A percentile compares a stretch with the other conserved stretches of the same genome.
Evolutionary conservation across 306 rosid species (phyloP).

Genomic region (Adenanthera pavonina): DNA sequence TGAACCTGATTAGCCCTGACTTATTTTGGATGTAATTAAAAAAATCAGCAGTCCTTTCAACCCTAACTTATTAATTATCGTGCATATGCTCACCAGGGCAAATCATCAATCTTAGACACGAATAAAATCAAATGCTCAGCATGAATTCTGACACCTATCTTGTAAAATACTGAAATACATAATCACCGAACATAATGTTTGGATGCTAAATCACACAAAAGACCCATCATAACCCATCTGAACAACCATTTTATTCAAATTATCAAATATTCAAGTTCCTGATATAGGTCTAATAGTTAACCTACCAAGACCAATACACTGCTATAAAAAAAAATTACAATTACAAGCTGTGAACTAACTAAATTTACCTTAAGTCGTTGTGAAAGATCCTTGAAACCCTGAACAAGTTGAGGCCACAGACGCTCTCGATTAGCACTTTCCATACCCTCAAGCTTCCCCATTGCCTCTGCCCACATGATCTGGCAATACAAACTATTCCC

Average conservation of each 20-base stretch:
- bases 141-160: background rate
- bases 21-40: background rate
- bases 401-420: constrained; percentile 92
- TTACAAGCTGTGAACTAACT: constrained; percentile 23
- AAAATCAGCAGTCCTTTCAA: background rate
- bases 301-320: background rate
- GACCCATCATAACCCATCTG: constrained; percentile 2
- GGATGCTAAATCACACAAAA: background rate
- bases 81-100: background rate
- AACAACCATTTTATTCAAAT: constrained; percentile 25
- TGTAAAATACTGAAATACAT: background rate
- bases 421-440: constrained; percentile 91
- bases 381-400: constrained; percentile 94
- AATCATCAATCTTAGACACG: constrained; percentile 7
- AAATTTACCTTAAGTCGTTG: constrained; percentile 79
- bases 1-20: background rate
- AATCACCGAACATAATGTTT: background rate
- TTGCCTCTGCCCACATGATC: constrained; percentile 99
- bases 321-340: background rate
- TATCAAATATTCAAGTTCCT: background rate
- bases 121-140: constrained; percentile 6
- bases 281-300: background rate
- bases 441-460: constrained; percentile 97
- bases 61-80: background rate
- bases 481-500: constrained; percentile 73